These are phyloP conservation scores for Biancaea sappan DNA, from an alignment of 306 rosid genomes.

Conservation along the genomic window DNA sequence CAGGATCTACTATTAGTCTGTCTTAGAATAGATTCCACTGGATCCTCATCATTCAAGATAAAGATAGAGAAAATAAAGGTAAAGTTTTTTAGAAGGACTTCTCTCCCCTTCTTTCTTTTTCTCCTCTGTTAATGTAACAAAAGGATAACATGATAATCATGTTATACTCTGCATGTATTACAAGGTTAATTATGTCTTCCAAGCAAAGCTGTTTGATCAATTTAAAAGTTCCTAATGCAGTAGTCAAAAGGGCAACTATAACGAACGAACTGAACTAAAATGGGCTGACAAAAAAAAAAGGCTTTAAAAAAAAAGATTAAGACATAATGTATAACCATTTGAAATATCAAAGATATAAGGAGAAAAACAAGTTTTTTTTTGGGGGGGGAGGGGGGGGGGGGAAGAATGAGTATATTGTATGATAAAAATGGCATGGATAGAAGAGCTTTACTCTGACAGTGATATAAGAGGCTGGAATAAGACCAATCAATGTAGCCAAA, in stretches of 20 bases:
- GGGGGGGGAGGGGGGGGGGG: too few relatives aligned
- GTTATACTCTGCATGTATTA: neutral
- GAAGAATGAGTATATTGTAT: neutral
- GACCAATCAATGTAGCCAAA: constrained; percentile 81
- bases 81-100: neutral
- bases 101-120: neutral
- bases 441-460: constrained; percentile 78
- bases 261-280: constrained; percentile 9
- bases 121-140: neutral
- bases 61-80: too few relatives aligned
- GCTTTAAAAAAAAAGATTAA: neutral
- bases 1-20: neutral
- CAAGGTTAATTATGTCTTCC: too few relatives aligned
- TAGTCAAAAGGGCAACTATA: constrained; percentile 12
- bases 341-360: neutral
- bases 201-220: neutral
- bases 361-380: neutral
- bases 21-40: neutral
- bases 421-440: constrained; percentile 20
- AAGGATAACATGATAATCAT: neutral
- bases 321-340: neutral
- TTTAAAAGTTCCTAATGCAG: constrained; percentile 17
- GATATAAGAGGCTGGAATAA: constrained; percentile 81
- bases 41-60: neutral
- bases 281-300: neutral